Evolutionary conservation across 495 filamentous ascomycete genomes (phyloP).

Genomic region (Hypoxylon lienhwacheense): DNA sequence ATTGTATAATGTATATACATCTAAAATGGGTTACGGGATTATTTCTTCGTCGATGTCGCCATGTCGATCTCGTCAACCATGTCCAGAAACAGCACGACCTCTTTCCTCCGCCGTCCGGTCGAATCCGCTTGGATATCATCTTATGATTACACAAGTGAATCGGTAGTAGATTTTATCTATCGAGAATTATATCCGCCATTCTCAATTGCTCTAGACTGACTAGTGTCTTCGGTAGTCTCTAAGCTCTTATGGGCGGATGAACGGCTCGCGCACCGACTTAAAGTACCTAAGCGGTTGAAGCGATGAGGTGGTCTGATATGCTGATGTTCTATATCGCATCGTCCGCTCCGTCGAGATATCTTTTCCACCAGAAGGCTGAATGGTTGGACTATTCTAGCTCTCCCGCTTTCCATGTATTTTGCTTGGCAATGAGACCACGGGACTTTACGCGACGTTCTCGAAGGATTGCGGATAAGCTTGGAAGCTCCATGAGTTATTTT

Average conservation of each 20-base stretch:
- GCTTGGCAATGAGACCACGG: slow-evolving; percentile 19
- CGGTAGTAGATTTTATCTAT: slow-evolving; percentile 4
- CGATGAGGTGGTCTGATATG: slow-evolving; percentile 7
- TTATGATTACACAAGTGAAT: neutral
- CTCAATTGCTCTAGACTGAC: slow-evolving; percentile 18
- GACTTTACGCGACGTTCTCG: slow-evolving; percentile 11
- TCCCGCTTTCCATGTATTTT: slow-evolving; percentile 7
- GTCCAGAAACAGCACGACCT: slow-evolving; percentile 16
- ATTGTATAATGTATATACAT: slow-evolving; percentile 28
- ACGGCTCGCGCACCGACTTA: slow-evolving; percentile 27
- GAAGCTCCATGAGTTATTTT: slow-evolving; percentile 1
- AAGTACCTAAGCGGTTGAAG: slow-evolving; percentile 8
- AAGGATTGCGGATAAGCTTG: slow-evolving; percentile 9
- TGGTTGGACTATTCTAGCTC: slow-evolving; percentile 16
- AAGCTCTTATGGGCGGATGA: slow-evolving; percentile 22
- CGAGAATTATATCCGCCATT: slow-evolving; percentile 12
- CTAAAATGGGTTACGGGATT: neutral
- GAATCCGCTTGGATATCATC: neutral
- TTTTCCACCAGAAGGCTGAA: slow-evolving; percentile 11
- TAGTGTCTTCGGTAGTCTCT: slow-evolving; percentile 30
- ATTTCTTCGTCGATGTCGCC: neutral
- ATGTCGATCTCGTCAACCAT: slow-evolving; percentile 17
- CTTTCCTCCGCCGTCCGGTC: slow-evolving; percentile 7
- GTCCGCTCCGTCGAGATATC: slow-evolving; percentile 21
- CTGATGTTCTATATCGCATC: slow-evolving; percentile 4